phyloP scores from a whole-genome alignment of 192 early-diverging fungal species.

The Pilobolus umbonatus region DNA sequence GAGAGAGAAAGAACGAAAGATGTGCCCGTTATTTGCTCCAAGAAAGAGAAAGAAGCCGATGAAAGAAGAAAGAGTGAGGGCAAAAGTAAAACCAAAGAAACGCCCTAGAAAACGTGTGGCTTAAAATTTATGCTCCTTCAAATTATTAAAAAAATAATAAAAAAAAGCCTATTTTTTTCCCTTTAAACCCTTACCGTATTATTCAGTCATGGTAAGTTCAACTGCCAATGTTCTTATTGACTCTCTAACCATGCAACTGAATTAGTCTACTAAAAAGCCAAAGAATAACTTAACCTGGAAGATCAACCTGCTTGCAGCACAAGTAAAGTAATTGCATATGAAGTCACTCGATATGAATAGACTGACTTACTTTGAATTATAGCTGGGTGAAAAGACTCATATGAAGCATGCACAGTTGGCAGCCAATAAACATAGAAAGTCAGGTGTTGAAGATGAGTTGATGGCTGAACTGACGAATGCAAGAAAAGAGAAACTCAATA shows the following conservation, averaged over 20 bases:
- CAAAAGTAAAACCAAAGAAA: neutral
- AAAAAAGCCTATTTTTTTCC: neutral
- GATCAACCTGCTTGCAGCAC: slow-evolving; percentile 36
- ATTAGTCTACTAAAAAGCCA: slow-evolving; percentile 2
- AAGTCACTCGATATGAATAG: neutral
- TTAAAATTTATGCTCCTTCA: neutral
- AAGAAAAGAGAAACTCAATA: slow-evolving; percentile 23
- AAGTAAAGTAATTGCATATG: slow-evolving; percentile 15
- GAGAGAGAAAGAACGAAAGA: neutral
- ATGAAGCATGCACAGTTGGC: slow-evolving; percentile 4
- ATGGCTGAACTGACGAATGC: slow-evolving; percentile 9
- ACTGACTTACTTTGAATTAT: neutral
- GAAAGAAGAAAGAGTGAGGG: neutral
- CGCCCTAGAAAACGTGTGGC: neutral
- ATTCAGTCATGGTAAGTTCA: neutral
- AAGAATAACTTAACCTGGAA: slow-evolving; percentile 40
- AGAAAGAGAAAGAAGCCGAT: neutral
- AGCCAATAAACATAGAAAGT: slow-evolving; percentile 6
- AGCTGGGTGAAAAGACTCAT: slow-evolving; percentile 17
- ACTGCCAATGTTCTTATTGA: neutral
- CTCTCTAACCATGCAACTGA: neutral
- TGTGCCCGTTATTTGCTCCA: neutral
- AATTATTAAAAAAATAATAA: neutral
- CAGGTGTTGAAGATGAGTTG: slow-evolving; percentile 1
- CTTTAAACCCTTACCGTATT: neutral